Evolutionary conservation across 768 basidiomycete genomes (phyloP), one percentile per base, ranked within the genome.

Genomic region (Termitomyces sp.): DNA sequence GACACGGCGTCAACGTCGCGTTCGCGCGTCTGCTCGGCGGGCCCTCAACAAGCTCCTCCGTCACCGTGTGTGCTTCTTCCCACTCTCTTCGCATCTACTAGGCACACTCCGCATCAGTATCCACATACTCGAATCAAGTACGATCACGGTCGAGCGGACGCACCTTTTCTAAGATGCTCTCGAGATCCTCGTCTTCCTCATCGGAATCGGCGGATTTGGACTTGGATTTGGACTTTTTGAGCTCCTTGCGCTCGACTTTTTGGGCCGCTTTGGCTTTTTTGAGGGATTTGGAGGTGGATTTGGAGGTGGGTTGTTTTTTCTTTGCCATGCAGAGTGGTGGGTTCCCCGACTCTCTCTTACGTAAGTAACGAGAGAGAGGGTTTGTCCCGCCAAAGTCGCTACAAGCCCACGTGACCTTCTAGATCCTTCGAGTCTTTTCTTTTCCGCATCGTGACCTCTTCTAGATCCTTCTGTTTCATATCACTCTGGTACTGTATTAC

Each of bases 1-100:
- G 93, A 71, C 89, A 93, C 0, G 91, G 74, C 0, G 88, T 89
- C 16, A 95, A 71, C 0, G 91, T 90, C 1, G 92, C 93, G 61
- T 91, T 94, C 0, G 92, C 92, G 43, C 94, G 80, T 49, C 90
- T 77, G 49, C 86, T 87, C 0, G 93, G 93, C 14, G 93, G 91
- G 0, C 90, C 90, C 65, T 88, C 83, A 0, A 88, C 89, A 2
- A 90, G 75, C 69, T 95, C 92, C 69, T 95, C 93, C 0, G 87
- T 91, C n/a, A 92, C 89, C 3, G 79, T 84, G 66, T 93, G 89
- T 14, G 86, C 82, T 34, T 81, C 82, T 66, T 94, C 91, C 91
- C 91, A 93, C 70, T 94, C 89, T 69, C 82, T 79, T 66, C 85
- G 81, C 72, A 90, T 86, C 87, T 90, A 86, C 79, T 82, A 7